Conservation (phyloP, 306 rosid genomes). For the Fagus sylvatica region DNA sequence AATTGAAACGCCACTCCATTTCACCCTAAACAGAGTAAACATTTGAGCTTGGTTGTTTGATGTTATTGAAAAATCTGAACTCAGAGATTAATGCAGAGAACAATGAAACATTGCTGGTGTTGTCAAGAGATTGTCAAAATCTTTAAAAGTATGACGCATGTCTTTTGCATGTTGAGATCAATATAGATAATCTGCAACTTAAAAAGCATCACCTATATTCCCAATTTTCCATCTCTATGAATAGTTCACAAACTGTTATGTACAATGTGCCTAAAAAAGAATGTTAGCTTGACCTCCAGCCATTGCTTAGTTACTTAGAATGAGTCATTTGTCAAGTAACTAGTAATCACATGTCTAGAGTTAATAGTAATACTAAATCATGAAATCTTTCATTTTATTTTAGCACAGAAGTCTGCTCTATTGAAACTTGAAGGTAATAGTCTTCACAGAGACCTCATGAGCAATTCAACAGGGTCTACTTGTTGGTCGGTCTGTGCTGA, state of each 20-base stretch:
- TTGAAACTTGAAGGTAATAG: neutral
- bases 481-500: slow-evolving; percentile 44
- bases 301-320: neutral
- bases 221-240: too few species aligned
- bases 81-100: neutral
- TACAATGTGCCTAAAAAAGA: neutral
- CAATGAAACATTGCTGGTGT: neutral
- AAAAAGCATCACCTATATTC: too few species aligned
- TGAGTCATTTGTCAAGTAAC: neutral
- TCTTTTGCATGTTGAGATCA: too few species aligned
- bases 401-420: neutral
- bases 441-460: slow-evolving; percentile 46
- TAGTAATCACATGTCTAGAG: neutral
- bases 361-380: too few species aligned
- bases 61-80: neutral
- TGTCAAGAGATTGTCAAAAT: neutral
- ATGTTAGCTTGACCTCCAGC: neutral
- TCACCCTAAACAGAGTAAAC: slow-evolving; percentile 38
- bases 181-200: too few species aligned
- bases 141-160: neutral
- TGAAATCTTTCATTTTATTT: neutral
- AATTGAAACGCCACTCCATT: slow-evolving; percentile 58
- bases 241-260: too few species aligned
- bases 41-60: neutral
- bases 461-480: slow-evolving; percentile 63